Conservation (phyloP, 1,284 basidiomycete species). For the Marasmius tenuissimus region DNA sequence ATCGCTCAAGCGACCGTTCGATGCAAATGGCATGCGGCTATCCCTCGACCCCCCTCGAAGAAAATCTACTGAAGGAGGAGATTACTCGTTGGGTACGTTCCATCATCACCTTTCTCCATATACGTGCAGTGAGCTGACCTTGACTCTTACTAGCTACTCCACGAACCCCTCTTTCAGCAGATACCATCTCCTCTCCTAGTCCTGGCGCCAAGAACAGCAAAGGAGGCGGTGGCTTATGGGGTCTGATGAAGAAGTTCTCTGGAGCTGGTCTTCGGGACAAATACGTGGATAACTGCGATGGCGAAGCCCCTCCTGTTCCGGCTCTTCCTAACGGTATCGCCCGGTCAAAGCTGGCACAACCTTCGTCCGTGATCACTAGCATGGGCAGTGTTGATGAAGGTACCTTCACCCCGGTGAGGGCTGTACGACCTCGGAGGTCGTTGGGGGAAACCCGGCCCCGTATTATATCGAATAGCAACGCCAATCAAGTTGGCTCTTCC, state of each 20-base stretch:
- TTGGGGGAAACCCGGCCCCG: no score
- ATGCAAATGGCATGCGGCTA: neutral
- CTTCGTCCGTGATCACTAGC: constrained; percentile 27
- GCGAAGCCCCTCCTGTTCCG: constrained; percentile 52
- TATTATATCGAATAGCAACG: no score
- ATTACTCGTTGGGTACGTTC: neutral
- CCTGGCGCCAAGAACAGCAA: constrained; percentile 20
- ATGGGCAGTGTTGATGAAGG: neutral
- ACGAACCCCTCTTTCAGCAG: neutral
- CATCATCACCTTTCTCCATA: neutral
- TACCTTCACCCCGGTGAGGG: neutral
- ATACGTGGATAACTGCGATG: constrained; percentile 29
- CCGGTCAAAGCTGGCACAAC: neutral
- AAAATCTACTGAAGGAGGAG: neutral
- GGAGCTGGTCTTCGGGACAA: constrained; percentile 61
- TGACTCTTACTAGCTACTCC: neutral
- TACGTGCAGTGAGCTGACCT: neutral
- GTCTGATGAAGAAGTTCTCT: constrained; percentile 68
- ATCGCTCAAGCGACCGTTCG: neutral
- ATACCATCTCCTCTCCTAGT: neutral
- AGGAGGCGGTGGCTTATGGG: constrained; percentile 57
- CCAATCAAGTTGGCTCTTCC: no score
- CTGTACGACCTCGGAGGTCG: neutral
- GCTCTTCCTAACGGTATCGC: constrained; percentile 45
- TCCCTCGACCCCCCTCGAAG: neutral